A percentile compares a stretch with the other conserved stretches of the same genome.
phyloP scores from a whole-genome alignment of 2,329 filamentous ascomycete species.

The Orbilia ellipsospora region DNA sequence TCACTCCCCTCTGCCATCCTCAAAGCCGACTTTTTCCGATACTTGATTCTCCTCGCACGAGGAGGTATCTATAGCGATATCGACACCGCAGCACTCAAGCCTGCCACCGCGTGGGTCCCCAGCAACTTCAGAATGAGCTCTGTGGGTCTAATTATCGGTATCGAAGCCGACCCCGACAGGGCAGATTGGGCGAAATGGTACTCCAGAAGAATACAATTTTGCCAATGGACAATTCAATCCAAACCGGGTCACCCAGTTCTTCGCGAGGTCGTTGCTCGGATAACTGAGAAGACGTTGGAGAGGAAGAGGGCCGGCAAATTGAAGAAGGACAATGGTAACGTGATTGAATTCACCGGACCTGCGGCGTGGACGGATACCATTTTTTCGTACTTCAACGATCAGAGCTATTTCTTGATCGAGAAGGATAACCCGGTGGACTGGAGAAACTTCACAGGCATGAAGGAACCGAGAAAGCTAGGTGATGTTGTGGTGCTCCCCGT shows the following conservation, averaged over 20 bases:
- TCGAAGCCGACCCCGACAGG: constrained; percentile 94
- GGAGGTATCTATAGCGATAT: constrained; percentile 91
- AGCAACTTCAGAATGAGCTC: constrained; percentile 77
- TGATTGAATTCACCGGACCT: constrained; percentile 94
- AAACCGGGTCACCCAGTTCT: constrained; percentile 95
- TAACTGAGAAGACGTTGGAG: constrained; percentile 82
- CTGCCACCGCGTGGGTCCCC: constrained; percentile 89
- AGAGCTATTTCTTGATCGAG: constrained; percentile 85
- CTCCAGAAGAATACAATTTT: constrained; percentile 94
- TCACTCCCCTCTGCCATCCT: constrained; percentile 75
- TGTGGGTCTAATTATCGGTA: constrained; percentile 89
- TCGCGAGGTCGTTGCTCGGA: constrained; percentile 84
- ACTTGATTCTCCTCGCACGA: constrained; percentile 77
- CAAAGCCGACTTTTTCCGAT: constrained; percentile 75
- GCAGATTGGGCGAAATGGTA: constrained; percentile 96
- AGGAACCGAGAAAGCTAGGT: constrained; percentile 82
- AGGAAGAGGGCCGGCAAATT: constrained; percentile 77
- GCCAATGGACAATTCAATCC: constrained; percentile 97
- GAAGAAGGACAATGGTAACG: constrained; percentile 72
- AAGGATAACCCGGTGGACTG: constrained; percentile 80
- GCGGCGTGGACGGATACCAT: constrained; percentile 93
- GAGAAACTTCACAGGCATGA: constrained; percentile 89
- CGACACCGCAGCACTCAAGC: constrained; percentile 85
- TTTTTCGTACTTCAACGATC: constrained; percentile 93
- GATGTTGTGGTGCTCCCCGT: constrained; percentile 95